A percentile compares a stretch with the other conserved stretches of the same genome.
phyloP scores from a whole-genome alignment of 331 rosid genomes.

The Quercus phellos region DNA sequence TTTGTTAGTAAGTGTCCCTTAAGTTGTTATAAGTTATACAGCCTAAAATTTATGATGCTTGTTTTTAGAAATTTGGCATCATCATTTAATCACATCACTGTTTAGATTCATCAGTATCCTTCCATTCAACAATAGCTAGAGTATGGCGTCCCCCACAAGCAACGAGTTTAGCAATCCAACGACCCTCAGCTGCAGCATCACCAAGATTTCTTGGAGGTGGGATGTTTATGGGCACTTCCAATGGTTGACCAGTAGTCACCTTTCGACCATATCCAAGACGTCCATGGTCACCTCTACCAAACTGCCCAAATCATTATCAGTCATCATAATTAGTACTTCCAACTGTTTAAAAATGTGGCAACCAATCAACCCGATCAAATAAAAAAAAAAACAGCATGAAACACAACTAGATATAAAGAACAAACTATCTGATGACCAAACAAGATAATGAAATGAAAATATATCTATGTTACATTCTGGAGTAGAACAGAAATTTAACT shows the following conservation, averaged over 20 bases:
- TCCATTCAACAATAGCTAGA: slow-evolving; percentile 75
- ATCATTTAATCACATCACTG: slow-evolving; percentile 6
- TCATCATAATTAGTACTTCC: neutral
- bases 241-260: slow-evolving; percentile 86
- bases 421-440: no score
- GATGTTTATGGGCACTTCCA: slow-evolving; percentile 77
- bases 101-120: slow-evolving; percentile 30
- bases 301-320: slow-evolving; percentile 40
- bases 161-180: slow-evolving; percentile 76
- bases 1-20: neutral
- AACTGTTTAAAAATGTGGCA: neutral
- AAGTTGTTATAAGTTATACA: neutral
- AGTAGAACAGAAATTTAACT: no score
- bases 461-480: no score
- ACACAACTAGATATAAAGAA: neutral
- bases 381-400: neutral
- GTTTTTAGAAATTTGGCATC: slow-evolving; percentile 2
- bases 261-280: slow-evolving; percentile 97
- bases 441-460: no score
- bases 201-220: slow-evolving; percentile 38
- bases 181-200: slow-evolving; percentile 38
- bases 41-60: neutral
- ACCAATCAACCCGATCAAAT: neutral
- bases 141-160: slow-evolving; percentile 99
- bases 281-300: slow-evolving; percentile 97